A percentile compares a stretch with the other conserved stretches of the same genome.
phyloP scores from a whole-genome alignment of 2,329 filamentous ascomycete species.

The Dryadomyces sulphureus region DNA sequence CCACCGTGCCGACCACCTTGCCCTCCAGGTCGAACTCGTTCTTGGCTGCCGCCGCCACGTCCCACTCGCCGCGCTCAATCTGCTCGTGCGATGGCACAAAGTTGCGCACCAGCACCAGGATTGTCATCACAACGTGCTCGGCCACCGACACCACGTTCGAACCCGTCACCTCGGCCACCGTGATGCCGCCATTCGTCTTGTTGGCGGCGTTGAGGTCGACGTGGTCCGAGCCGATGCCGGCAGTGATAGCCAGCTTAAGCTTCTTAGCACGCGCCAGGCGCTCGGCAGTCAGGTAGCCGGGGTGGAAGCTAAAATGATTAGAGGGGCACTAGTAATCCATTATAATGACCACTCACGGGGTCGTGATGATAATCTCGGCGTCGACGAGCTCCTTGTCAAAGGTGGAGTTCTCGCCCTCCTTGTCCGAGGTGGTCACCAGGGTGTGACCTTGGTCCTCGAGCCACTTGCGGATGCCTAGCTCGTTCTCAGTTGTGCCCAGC shows the following conservation, averaged over 20 bases:
- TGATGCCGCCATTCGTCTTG: constrained; percentile 95
- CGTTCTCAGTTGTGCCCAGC: constrained; percentile 93
- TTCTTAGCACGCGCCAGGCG: constrained; percentile 97
- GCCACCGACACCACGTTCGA: constrained; percentile 98
- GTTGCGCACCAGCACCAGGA: constrained; percentile 90
- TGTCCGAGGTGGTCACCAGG: constrained; percentile 92
- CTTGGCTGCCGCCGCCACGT: constrained; percentile 92
- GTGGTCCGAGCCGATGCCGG: constrained; percentile 96
- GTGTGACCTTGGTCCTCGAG: constrained; percentile 95
- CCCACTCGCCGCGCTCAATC: constrained; percentile 79
- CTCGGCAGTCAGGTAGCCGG: constrained; percentile 92
- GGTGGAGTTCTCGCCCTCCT: constrained; percentile 80
- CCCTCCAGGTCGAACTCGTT: constrained; percentile 95
- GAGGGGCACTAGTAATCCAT: not conserved
- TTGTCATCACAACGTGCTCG: constrained; percentile 99
- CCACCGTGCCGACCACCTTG: constrained; percentile 97
- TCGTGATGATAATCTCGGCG: constrained; percentile 97
- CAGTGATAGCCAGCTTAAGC: constrained; percentile 91
- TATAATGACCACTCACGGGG: constrained; percentile 48
- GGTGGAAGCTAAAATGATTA: constrained; percentile 61
- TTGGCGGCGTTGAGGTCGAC: constrained; percentile 95
- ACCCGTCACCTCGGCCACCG: constrained; percentile 93
- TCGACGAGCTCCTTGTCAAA: constrained; percentile 95
- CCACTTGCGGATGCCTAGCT: constrained; percentile 95
- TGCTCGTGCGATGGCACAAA: constrained; percentile 95